Percentiles rank a stretch among this genome's conserved stretches.
Evolutionary conservation across 1,284 basidiomycete genomes (phyloP).

Genomic region (Gymnopus androsaceus): DNA sequence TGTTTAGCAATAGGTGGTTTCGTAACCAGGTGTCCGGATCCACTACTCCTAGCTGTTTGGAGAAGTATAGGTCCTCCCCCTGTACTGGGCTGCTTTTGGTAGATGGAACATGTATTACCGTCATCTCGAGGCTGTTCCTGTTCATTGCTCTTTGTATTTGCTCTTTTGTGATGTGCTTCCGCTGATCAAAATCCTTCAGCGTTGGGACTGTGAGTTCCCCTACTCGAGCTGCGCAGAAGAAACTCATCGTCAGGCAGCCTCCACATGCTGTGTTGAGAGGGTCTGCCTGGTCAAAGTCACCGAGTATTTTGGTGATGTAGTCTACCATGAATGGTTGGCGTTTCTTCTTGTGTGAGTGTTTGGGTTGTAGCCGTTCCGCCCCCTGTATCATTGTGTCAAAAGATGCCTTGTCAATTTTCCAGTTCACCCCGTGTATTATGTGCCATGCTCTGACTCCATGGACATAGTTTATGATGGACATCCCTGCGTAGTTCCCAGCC

Average conservation of each 20-base stretch:
- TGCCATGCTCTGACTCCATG: slow-evolving; percentile 29
- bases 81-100: slow-evolving; percentile 19
- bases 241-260: slow-evolving; percentile 34
- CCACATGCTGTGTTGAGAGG: slow-evolving; percentile 32
- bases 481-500: slow-evolving; percentile 18
- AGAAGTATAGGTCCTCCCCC: slow-evolving; percentile 32
- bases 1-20: slow-evolving; percentile 36
- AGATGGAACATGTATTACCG: slow-evolving; percentile 19
- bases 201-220: slow-evolving; percentile 38
- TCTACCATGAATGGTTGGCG: slow-evolving; percentile 18
- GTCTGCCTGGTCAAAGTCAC: neutral
- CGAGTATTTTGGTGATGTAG: slow-evolving; percentile 8
- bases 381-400: slow-evolving; percentile 15
- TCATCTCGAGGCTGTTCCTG: slow-evolving; percentile 15
- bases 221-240: slow-evolving; percentile 31
- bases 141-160: slow-evolving; percentile 4
- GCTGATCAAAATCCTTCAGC: slow-evolving; percentile 15
- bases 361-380: slow-evolving; percentile 16
- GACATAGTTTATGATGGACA: slow-evolving; percentile 24
- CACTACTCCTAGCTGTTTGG: slow-evolving; percentile 25
- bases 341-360: slow-evolving; percentile 1
- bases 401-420: slow-evolving; percentile 18
- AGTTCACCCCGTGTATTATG: slow-evolving; percentile 23
- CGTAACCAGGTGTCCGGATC: slow-evolving; percentile 30
- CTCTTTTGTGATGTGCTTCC: slow-evolving; percentile 7